Conservation (phyloP, 345 rosid species). For the Arabidopsis suecica region DNA sequence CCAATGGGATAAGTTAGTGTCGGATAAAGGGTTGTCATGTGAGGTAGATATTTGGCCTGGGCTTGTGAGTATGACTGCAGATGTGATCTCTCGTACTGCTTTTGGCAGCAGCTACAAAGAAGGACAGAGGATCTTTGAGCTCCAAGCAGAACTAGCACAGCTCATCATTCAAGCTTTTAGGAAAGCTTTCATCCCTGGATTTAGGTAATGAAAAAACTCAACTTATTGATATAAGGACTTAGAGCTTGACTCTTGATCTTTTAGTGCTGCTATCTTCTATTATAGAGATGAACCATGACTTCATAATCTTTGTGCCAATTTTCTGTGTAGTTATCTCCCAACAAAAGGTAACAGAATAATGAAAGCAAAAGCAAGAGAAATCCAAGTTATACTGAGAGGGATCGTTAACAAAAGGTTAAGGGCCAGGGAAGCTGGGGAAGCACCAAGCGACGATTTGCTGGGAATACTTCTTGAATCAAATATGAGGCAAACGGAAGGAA, state of each 20-base stretch:
- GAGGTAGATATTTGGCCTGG: constrained; percentile 48
- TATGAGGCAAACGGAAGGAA: constrained; percentile 6
- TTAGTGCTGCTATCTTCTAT: background rate
- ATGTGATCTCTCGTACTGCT: constrained; percentile 52
- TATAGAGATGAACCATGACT: background rate
- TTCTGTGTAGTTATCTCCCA: constrained; percentile 39
- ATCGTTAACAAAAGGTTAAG: constrained; percentile 44
- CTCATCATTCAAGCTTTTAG: background rate
- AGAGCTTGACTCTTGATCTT: background rate
- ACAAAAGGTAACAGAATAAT: constrained; percentile 40
- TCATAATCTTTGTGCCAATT: background rate
- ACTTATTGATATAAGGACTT: no score
- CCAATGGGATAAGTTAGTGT: constrained; percentile 34
- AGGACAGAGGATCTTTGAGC: constrained; percentile 48
- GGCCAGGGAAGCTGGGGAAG: constrained; percentile 44
- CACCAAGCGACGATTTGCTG: constrained; percentile 46
- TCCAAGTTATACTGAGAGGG: constrained; percentile 32
- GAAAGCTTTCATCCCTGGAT: constrained; percentile 40
- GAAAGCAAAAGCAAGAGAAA: constrained; percentile 33
- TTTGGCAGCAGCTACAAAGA: constrained; percentile 47
- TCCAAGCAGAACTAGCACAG: constrained; percentile 36
- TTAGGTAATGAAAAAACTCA: constrained; percentile 31
- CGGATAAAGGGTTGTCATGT: constrained; percentile 15
- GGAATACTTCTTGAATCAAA: constrained; percentile 53
- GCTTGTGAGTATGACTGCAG: constrained; percentile 39